Evolutionary conservation across 352 stramenopile species (phyloP).

Genomic region (Globisporangium heterothallicum): DNA sequence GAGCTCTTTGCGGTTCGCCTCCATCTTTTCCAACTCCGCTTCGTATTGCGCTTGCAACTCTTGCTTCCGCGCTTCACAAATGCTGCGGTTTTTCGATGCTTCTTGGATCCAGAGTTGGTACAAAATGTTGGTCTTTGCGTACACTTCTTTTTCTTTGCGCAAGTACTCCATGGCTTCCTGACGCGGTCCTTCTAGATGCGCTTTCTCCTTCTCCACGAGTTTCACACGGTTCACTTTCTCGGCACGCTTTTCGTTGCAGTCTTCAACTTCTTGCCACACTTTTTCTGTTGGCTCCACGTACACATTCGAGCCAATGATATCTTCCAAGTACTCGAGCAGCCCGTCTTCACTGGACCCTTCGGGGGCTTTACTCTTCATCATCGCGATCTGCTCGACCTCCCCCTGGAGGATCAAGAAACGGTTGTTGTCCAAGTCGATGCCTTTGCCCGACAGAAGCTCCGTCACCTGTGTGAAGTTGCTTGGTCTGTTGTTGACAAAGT

Average conservation of each 20-base stretch:
- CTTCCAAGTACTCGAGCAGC: constrained; percentile 99
- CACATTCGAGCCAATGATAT: constrained; percentile 99
- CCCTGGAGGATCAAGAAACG: constrained; percentile 98
- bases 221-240: constrained; percentile 98
- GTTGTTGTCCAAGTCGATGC: constrained; percentile 99
- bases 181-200: constrained; percentile 92
- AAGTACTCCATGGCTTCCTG: constrained; percentile 93
- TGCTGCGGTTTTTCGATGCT: constrained; percentile 62
- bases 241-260: constrained; percentile 84
- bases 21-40: constrained; percentile 63
- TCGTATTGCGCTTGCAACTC: constrained; percentile 77
- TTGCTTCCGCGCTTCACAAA: constrained; percentile 57
- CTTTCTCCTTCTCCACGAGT: constrained; percentile 96
- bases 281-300: constrained; percentile 95
- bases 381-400: constrained; percentile 97
- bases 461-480: constrained; percentile 95
- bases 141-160: constrained; percentile 94
- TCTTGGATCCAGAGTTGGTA: constrained; percentile 93
- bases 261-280: constrained; percentile 92
- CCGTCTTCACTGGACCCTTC: constrained; percentile 93
- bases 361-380: constrained; percentile 99
- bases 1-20: constrained; percentile 74
- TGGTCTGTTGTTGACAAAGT: constrained; percentile 93
- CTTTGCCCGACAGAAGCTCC: constrained; percentile 90
- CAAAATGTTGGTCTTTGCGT: constrained; percentile 94